These are phyloP conservation scores for Amauroascus niger DNA, from an alignment of 2,329 filamentous ascomycete species.

Conservation along the genomic window DNA sequence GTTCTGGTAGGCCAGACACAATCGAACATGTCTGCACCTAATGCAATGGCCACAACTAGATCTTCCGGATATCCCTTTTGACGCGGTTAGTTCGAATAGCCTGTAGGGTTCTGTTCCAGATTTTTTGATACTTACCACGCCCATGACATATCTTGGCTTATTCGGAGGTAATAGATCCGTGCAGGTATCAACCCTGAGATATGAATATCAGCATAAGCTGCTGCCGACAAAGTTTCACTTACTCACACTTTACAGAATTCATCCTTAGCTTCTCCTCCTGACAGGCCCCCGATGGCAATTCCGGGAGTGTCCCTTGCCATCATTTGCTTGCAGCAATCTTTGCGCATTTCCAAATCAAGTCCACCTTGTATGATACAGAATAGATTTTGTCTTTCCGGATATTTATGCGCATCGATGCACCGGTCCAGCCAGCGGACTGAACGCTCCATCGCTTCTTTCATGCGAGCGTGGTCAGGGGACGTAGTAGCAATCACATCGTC, in stretches of 20 bases:
- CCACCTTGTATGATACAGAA: constrained; percentile 99
- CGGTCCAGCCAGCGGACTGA: constrained; percentile 93
- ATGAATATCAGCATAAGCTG: constrained; percentile 12
- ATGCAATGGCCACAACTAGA: constrained; percentile 79
- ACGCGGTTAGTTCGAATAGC: constrained; percentile 16
- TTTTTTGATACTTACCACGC: constrained; percentile 55
- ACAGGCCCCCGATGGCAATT: constrained; percentile 90
- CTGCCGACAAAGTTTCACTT: neutral
- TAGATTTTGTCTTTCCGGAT: constrained; percentile 74
- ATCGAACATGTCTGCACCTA: constrained; percentile 98
- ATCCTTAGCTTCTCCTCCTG: constrained; percentile 86
- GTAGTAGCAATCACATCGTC: constrained; percentile 97
- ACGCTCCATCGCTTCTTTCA: constrained; percentile 89
- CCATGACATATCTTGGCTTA: constrained; percentile 99
- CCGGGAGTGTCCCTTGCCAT: constrained; percentile 82
- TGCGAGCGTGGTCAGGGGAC: constrained; percentile 75
- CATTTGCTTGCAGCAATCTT: constrained; percentile 79
- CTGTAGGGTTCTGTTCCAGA: neutral
- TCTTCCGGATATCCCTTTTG: constrained; percentile 81
- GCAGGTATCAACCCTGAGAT: constrained; percentile 60
- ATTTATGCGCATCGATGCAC: constrained; percentile 80
- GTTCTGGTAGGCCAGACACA: constrained; percentile 98
- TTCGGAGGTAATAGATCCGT: constrained; percentile 73
- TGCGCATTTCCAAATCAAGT: constrained; percentile 74
- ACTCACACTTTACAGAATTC: constrained; percentile 74